These are phyloP conservation scores for Camellia lanceoleosa DNA, from an alignment of 148 eudicot species.

Conservation along the genomic window DNA sequence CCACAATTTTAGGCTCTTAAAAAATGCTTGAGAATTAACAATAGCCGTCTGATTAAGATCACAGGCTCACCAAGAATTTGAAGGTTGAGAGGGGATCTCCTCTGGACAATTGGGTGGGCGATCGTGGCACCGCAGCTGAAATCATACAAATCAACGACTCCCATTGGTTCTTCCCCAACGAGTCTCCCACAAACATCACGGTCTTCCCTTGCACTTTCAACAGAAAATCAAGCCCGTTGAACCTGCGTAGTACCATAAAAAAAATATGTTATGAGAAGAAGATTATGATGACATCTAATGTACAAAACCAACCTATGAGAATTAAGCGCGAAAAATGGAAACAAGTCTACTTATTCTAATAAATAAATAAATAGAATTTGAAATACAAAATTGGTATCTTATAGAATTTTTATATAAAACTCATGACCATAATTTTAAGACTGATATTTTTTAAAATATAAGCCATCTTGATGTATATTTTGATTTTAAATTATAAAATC, in stretches of 20 bases:
- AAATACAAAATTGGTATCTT: too few species aligned
- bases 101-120: conserved; percentile 47
- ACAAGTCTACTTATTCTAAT: too few species aligned
- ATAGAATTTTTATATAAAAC: too few species aligned
- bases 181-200: conserved; percentile 93
- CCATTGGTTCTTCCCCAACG: conserved; percentile 94
- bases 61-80: conserved; percentile 53
- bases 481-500: too few species aligned
- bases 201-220: conserved; percentile 63
- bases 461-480: too few species aligned
- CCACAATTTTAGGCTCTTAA: neutral
- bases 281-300: too few species aligned
- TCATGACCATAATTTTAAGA: too few species aligned
- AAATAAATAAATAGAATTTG: neutral
- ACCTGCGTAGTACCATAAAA: conserved; percentile 22
- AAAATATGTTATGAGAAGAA: neutral
- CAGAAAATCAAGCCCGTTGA: conserved; percentile 65
- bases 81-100: conserved; percentile 67
- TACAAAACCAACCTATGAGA: neutral
- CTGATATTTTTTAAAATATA: too few species aligned
- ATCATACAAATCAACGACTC: conserved; percentile 87
- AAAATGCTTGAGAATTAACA: neutral
- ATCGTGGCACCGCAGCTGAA: conserved; percentile 43
- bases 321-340: neutral
- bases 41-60: neutral